Evolutionary conservation across 2,329 filamentous ascomycete genomes (phyloP).

Genomic region (Penicillium italicum): DNA sequence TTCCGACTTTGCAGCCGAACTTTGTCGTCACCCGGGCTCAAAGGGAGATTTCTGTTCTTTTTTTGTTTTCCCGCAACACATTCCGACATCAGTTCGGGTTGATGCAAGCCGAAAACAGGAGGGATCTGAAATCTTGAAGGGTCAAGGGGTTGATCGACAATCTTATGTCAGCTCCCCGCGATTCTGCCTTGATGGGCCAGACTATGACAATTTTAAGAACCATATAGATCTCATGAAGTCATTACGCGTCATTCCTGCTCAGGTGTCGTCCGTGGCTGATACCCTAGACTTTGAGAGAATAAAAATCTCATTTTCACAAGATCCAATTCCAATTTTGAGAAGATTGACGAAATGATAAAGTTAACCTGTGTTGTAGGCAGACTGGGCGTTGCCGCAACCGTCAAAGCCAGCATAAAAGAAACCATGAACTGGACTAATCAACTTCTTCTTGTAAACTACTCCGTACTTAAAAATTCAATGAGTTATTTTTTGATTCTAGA

Average conservation of each 20-base stretch:
- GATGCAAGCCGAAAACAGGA: constrained; percentile 13
- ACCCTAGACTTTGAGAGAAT: not conserved
- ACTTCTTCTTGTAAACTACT: not conserved
- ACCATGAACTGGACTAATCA: not conserved
- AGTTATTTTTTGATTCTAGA: constrained; percentile 8
- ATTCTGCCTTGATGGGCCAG: constrained; percentile 4
- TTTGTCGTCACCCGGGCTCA: constrained; percentile 13
- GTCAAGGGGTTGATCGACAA: constrained; percentile 7
- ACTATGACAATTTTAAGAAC: not conserved
- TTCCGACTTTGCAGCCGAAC: constrained; percentile 13
- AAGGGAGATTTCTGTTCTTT: not conserved
- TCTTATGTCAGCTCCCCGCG: constrained; percentile 21
- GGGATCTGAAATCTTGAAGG: not conserved
- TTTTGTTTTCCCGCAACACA: not conserved
- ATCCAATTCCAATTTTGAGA: not conserved
- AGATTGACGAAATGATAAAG: constrained; percentile 2
- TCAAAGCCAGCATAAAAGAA: constrained; percentile 3
- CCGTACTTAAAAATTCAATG: not conserved
- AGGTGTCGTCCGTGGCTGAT: constrained; percentile 5
- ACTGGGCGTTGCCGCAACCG: not conserved
- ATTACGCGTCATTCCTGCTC: constrained; percentile 22
- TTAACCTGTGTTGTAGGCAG: not conserved
- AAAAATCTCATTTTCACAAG: not conserved
- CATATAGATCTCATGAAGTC: constrained; percentile 18
- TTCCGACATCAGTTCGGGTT: constrained; percentile 14